phyloP scores from a whole-genome alignment of 2,329 filamentous ascomycete species.

The Diaporthe vaccinii region DNA sequence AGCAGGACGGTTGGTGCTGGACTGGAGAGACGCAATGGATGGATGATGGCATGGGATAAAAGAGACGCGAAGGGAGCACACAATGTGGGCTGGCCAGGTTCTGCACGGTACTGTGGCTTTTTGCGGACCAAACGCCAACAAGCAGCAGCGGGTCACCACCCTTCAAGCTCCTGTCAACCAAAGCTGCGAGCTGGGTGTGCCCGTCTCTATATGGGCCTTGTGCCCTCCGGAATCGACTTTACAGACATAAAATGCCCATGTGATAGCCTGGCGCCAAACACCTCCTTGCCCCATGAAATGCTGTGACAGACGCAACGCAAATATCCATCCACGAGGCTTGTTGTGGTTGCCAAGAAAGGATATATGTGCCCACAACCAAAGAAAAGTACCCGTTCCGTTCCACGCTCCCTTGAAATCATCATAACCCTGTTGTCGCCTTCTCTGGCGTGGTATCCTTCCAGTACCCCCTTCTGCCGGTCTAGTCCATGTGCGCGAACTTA shows the following conservation, averaged over 20 bases:
- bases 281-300: slow-evolving; percentile 37
- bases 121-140: slow-evolving; percentile 19
- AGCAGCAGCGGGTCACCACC: background rate
- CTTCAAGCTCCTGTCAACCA: background rate
- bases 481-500: slow-evolving; percentile 90
- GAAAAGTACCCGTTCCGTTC: slow-evolving; percentile 7
- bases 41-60: background rate
- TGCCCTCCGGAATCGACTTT: slow-evolving; percentile 22
- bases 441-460: slow-evolving; percentile 32
- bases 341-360: slow-evolving; percentile 28
- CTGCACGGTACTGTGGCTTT: background rate
- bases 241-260: slow-evolving; percentile 23
- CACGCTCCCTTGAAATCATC: slow-evolving; percentile 33
- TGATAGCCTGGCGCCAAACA: slow-evolving; percentile 41
- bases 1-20: background rate
- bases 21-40: background rate
- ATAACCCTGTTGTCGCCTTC: slow-evolving; percentile 19
- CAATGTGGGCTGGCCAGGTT: background rate
- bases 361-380: slow-evolving; percentile 34
- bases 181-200: background rate
- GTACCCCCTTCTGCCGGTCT: slow-evolving; percentile 44
- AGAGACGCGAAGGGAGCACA: background rate
- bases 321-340: slow-evolving; percentile 36
- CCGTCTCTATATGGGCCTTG: background rate
- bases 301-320: slow-evolving; percentile 30